Percentiles rank a stretch among this genome's conserved stretches.
These are phyloP conservation scores for Debaryomyces hansenii DNA, from an alignment of 805 yeast species.

Conservation along the genomic window DNA sequence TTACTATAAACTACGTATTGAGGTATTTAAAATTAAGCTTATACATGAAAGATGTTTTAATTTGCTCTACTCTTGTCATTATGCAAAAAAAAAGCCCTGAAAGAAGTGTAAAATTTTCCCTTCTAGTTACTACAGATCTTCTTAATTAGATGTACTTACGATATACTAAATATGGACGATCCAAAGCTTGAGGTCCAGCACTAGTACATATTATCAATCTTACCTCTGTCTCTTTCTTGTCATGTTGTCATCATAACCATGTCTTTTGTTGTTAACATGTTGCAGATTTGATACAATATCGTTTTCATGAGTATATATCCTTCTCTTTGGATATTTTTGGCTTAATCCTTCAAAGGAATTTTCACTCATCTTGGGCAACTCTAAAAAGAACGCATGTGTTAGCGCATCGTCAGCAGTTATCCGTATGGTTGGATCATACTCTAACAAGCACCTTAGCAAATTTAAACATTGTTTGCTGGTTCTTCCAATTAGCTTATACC, in stretches of 20 bases:
- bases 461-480: conserved; percentile 66
- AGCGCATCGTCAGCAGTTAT: conserved; percentile 77
- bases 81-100: no score
- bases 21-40: no score
- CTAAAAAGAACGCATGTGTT: conserved; percentile 76
- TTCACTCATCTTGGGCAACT: conserved; percentile 61
- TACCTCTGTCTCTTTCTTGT: conserved; percentile 28
- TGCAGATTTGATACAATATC: conserved; percentile 54
- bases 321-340: conserved; percentile 77
- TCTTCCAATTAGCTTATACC: conserved; percentile 87
- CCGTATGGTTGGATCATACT: conserved; percentile 80
- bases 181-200: no score
- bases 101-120: no score
- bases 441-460: conserved; percentile 62
- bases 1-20: no score
- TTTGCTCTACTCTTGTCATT: no score
- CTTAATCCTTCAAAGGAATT: conserved; percentile 80
- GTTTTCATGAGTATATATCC: conserved; percentile 84
- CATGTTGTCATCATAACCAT: conserved; percentile 22
- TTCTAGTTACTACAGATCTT: no score
- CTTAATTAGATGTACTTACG: no score
- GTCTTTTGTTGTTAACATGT: conserved; percentile 23
- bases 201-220: not conserved
- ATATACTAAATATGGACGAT: no score
- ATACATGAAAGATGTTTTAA: no score